phyloP scores from a whole-genome alignment of 1,284 basidiomycete genomes.

The Microbotryum silenes-acaulis region DNA sequence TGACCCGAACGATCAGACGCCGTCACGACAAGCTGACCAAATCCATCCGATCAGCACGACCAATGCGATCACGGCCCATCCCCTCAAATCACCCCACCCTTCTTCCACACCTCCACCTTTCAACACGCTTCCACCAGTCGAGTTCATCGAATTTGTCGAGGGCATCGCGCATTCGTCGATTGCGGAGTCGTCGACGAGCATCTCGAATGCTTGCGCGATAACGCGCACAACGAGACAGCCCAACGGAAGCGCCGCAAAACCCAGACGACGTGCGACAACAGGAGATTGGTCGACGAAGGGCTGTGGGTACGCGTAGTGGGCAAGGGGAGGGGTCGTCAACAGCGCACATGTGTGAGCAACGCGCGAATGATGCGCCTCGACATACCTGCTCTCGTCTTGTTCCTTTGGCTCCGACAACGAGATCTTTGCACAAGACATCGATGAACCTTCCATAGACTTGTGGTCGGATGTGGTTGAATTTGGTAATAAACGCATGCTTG shows the following conservation, averaged over 20 bases:
- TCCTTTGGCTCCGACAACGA: conserved; percentile 61
- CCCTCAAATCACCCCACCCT: conserved; percentile 42
- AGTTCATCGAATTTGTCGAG: not conserved
- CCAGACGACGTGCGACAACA: conserved; percentile 82
- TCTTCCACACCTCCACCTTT: conserved; percentile 32
- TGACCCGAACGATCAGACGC: not conserved
- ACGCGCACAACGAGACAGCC: conserved; percentile 86
- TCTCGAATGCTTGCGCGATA: conserved; percentile 63
- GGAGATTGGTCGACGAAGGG: conserved; percentile 93
- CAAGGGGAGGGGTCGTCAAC: not conserved
- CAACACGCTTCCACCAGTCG: conserved; percentile 8
- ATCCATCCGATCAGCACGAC: conserved; percentile 68
- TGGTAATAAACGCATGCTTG: conserved; percentile 98
- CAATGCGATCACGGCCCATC: conserved; percentile 53
- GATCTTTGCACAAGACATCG: conserved; percentile 90
- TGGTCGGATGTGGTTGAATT: conserved; percentile 75
- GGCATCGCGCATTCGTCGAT: conserved; percentile 40
- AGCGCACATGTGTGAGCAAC: not conserved
- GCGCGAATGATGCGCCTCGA: not conserved
- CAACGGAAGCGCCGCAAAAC: conserved; percentile 86
- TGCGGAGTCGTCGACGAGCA: conserved; percentile 48
- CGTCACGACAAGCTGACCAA: conserved; percentile 49
- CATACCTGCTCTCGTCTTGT: conserved; percentile 52
- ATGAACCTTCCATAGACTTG: conserved; percentile 92
- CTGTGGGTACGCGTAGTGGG: conserved; percentile 48